Conservation (phyloP, 2,329 filamentous ascomycete genomes). For the Rhinocladiella mackenziei region DNA sequence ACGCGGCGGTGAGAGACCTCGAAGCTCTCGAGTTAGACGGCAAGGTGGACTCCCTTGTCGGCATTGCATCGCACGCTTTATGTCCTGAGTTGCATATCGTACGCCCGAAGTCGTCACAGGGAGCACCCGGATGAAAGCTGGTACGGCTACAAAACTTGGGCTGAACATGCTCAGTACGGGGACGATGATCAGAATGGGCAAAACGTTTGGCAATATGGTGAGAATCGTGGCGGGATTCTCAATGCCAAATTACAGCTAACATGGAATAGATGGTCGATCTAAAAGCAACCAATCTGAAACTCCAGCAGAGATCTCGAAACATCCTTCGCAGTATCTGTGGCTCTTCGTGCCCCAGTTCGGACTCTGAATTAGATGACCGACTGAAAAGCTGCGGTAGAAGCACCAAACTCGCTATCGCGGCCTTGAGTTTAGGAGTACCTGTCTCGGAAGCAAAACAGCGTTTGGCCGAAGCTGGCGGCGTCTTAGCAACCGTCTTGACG, state of each 20-base stretch:
- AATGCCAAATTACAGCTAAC: too few relatives aligned
- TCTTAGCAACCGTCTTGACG: too few relatives aligned
- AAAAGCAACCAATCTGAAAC: constrained; percentile 39
- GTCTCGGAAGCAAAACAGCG: constrained; percentile 32
- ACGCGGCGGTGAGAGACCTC: constrained; percentile 35
- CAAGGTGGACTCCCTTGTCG: constrained; percentile 39
- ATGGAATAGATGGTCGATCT: constrained; percentile 37
- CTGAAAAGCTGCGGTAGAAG: constrained; percentile 32
- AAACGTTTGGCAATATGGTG: constrained; percentile 44
- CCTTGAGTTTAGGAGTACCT: constrained; percentile 29
- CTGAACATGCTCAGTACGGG: constrained; percentile 46
- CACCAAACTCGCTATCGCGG: constrained; percentile 37
- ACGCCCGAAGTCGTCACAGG: constrained; percentile 45
- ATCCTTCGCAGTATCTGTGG: constrained; percentile 33
- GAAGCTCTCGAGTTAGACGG: constrained; percentile 32
- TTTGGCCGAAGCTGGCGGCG: too few relatives aligned
- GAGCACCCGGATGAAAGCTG: constrained; percentile 46
- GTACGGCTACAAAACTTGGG: constrained; percentile 45
- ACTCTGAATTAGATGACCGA: constrained; percentile 32
- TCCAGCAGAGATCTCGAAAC: constrained; percentile 36
- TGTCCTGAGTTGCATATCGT: constrained; percentile 38
- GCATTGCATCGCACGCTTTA: constrained; percentile 45
- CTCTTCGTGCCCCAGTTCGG: constrained; percentile 22
- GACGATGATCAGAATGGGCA: constrained; percentile 41
- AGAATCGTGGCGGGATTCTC: too few relatives aligned